Evolutionary conservation across 768 basidiomycete species (phyloP).

Genomic region (Suillus variegatus): DNA sequence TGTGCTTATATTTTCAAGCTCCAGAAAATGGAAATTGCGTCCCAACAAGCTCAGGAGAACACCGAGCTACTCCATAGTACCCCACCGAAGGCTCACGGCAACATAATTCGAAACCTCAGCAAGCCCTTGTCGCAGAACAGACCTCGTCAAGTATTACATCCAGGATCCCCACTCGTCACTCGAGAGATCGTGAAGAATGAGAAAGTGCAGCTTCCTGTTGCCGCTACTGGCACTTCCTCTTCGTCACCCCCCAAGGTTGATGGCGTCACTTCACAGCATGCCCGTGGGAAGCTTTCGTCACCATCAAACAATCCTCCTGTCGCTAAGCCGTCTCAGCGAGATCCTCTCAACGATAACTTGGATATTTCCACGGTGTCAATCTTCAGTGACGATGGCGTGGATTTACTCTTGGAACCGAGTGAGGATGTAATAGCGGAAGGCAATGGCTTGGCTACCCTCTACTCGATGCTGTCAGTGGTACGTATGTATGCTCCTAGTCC

Average conservation of each 20-base stretch:
- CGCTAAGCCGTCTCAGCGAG: neutral
- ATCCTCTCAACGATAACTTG: neutral
- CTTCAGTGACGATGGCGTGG: neutral
- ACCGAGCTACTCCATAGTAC: neutral
- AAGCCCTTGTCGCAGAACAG: neutral
- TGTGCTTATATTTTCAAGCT: neutral
- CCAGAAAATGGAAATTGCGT: neutral
- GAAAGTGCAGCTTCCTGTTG: neutral
- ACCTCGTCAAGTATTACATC: neutral
- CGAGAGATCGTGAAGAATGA: neutral
- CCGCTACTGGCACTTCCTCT: neutral
- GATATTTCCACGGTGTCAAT: neutral
- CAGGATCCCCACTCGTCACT: neutral
- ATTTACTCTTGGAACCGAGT: neutral
- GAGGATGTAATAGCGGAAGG: neutral
- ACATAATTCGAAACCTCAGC: neutral
- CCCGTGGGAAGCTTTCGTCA: neutral
- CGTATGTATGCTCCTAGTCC: neutral
- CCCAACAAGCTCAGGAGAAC: neutral
- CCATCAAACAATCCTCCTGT: neutral
- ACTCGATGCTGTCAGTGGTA: neutral
- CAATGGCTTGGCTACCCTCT: neutral
- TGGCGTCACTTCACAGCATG: neutral
- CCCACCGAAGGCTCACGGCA: neutral
- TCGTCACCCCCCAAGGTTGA: neutral